phyloP scores from a whole-genome alignment of 2,329 filamentous ascomycete species.

The Pleoardoris graminearum region DNA sequence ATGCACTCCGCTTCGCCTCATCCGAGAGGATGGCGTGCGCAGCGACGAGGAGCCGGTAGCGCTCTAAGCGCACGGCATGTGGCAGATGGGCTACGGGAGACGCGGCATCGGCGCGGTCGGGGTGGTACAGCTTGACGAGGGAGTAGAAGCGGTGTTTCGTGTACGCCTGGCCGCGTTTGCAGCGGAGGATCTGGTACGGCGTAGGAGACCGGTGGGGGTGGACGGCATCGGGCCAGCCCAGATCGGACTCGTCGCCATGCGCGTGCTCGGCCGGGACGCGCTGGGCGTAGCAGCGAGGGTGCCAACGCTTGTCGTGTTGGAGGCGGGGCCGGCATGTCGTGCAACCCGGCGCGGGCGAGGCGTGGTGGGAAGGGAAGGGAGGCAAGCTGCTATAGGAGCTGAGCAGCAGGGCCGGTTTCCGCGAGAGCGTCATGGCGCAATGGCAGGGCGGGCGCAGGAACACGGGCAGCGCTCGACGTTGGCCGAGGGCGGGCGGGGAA shows the following conservation, averaged over 20 bases:
- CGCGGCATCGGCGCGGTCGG: constrained; percentile 62
- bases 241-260: constrained; percentile 25
- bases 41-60: constrained; percentile 84
- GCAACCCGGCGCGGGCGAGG: constrained; percentile 30
- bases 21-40: constrained; percentile 89
- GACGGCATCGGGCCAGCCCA: constrained; percentile 38
- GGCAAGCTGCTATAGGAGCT: constrained; percentile 22
- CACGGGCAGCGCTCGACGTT: too few relatives aligned
- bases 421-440: constrained; percentile 19
- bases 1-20: constrained; percentile 74
- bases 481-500: constrained; percentile 8
- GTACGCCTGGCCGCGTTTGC: constrained; percentile 67
- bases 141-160: constrained; percentile 84
- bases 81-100: constrained; percentile 53
- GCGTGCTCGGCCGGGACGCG: constrained; percentile 19
- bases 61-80: constrained; percentile 71
- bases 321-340: constrained; percentile 48
- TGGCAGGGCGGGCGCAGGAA: constrained; percentile 16
- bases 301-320: constrained; percentile 30
- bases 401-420: constrained; percentile 23
- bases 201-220: constrained; percentile 61
- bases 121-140: constrained; percentile 94
- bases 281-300: constrained; percentile 34
- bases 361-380: background rate
- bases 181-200: constrained; percentile 85